Base-by-base conservation (phyloP, 2,329 filamentous ascomycete species). In the Colletotrichum graminicola region DNA sequence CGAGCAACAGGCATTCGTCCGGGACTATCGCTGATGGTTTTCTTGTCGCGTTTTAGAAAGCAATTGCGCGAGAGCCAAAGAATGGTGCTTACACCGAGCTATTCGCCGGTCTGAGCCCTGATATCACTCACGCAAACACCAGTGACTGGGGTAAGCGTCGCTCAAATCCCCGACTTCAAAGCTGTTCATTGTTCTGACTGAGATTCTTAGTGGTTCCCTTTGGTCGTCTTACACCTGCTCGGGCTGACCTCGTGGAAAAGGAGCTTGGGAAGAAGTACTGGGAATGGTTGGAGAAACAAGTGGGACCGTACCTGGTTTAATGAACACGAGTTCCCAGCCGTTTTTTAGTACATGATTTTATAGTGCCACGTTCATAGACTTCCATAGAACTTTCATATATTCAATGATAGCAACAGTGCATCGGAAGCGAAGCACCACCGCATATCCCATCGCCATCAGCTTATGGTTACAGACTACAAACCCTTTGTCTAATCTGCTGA, bases 61-160 rank as follows among this genome's bases (percentile, higher is more conserved):
- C 67, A 7, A 74, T 75, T 11, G 68, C 75, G 32, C 73, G 76
- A 62, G 71, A 76, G 16, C 55, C 74, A 7, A 59, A 78, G 57
- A 73, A 77, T 56, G 83, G 83, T 12, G 83, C 81, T 2, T 85
- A 84, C 73, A 84, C 83, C 0, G 81, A 83, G 75, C 71, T 85
- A 1, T 85, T 79, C 62, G 81, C 82, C 34, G 83, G 80, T 2
- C 74, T 83, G 34, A 80, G 80, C 1, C 75, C 79, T 1, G 78
- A 82, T 2, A 76, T 83, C 12, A 80, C 75, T 10, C 56, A 78
- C 34, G 77, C 80, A n/a, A 77, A 79, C 23, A 75, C 75, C 3
- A 78, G 77, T 11, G 69, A 71, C 68, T 79, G 77, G 75, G 74
- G 75, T 79, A 72, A 74, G 77, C 21, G 4, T 21, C 51, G 34